Percentiles rank a stretch among this genome's conserved stretches.
phyloP scores from a whole-genome alignment of 345 rosid genomes.

The Pseudoturritis turrita region DNA sequence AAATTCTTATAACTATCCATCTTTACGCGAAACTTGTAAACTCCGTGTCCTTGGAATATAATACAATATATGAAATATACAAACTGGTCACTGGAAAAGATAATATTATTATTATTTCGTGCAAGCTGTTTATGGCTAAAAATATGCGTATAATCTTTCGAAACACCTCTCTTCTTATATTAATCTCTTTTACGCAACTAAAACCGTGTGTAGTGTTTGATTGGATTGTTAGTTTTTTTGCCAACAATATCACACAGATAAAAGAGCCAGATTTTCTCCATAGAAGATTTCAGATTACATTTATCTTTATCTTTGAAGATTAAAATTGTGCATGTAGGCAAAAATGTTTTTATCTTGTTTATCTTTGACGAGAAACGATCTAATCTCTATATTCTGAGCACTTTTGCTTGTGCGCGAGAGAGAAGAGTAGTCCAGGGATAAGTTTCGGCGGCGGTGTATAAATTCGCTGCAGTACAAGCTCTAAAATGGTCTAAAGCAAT shows the following conservation, averaged over 20 bases:
- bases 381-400: no score
- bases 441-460: no score
- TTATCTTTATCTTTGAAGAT: no score
- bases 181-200: not conserved
- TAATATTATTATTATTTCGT: conserved; percentile 12
- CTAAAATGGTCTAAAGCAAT: no score
- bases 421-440: no score
- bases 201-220: conserved; percentile 14
- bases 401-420: no score
- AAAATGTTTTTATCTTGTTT: no score
- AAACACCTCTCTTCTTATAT: conserved; percentile 4
- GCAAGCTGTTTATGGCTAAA: conserved; percentile 18
- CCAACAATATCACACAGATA: not conserved
- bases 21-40: conserved; percentile 28
- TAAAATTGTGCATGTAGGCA: no score
- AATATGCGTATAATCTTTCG: conserved; percentile 7
- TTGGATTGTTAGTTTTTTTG: not conserved
- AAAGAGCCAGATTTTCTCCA: not conserved
- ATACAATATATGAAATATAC: not conserved
- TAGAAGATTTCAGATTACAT: not conserved
- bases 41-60: conserved; percentile 25
- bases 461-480: no score
- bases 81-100: conserved; percentile 12
- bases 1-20: not conserved
- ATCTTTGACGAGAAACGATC: no score